Conservation (phyloP, 768 basidiomycete genomes). For the Russula foetens region DNA sequence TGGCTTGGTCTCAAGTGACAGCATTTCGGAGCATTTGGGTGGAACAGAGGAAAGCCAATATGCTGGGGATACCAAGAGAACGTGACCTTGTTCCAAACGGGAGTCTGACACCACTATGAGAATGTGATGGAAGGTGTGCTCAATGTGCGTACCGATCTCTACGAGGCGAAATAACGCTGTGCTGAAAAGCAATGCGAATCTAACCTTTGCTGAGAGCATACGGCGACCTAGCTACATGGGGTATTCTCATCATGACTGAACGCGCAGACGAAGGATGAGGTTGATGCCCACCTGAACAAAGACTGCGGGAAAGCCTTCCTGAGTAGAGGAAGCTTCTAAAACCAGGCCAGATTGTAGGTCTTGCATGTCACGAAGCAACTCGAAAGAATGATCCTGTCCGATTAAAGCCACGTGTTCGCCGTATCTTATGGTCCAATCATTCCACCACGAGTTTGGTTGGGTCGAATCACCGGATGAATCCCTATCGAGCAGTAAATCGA, state of each 20-base stretch:
- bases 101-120: background rate
- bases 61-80: slow-evolving; percentile 4
- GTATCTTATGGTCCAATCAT: slow-evolving; percentile 4
- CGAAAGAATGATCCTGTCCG: slow-evolving; percentile 4
- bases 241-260: background rate
- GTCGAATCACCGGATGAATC: background rate
- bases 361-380: background rate
- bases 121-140: background rate
- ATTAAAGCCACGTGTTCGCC: background rate
- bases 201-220: slow-evolving; percentile 3
- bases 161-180: background rate
- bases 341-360: slow-evolving; percentile 1
- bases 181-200: slow-evolving; percentile 8
- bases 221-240: slow-evolving; percentile 1
- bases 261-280: background rate
- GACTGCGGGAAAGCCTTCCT: slow-evolving; percentile 6
- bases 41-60: slow-evolving; percentile 2
- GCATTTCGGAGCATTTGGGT: background rate
- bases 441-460: slow-evolving; percentile 8
- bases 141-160: background rate
- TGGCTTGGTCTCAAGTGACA: background rate
- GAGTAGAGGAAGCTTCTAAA: slow-evolving; percentile 4
- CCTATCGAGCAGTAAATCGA: background rate
- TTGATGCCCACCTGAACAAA: slow-evolving; percentile 1
- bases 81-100: background rate